These are phyloP conservation scores for Trifolium dubium DNA, from an alignment of 306 rosid species.

Conservation along the genomic window DNA sequence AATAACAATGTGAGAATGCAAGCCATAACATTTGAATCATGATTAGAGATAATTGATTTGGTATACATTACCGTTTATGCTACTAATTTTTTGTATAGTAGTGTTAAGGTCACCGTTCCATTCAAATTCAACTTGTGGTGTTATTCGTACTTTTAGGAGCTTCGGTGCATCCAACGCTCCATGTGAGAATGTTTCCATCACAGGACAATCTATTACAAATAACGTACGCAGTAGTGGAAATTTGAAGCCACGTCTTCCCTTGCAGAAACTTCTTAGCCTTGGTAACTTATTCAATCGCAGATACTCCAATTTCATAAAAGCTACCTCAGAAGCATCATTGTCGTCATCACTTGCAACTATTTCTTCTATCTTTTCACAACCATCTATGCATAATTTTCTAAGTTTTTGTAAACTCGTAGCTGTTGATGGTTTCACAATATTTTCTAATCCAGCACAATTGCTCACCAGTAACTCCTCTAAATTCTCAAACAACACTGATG, in stretches of 20 bases:
- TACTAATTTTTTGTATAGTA: not conserved
- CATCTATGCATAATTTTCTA: not conserved
- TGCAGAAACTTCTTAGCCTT: not conserved
- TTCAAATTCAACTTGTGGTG: too few relatives aligned
- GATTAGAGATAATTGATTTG: not conserved
- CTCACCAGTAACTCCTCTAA: too few relatives aligned
- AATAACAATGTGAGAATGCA: not conserved
- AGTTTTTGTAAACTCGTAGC: not conserved
- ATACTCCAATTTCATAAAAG: not conserved
- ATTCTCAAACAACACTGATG: too few relatives aligned
- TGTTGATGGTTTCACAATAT: not conserved
- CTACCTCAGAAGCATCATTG: not conserved
- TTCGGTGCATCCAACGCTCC: not conserved
- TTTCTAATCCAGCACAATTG: too few relatives aligned
- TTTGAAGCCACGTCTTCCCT: not conserved
- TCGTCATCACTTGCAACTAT: not conserved
- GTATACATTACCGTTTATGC: not conserved
- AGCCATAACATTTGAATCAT: not conserved
- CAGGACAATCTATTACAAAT: not conserved
- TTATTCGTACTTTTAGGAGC: not conserved
- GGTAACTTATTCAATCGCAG: not conserved
- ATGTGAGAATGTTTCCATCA: not conserved
- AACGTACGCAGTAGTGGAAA: not conserved
- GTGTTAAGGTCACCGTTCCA: not conserved
- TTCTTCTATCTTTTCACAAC: not conserved